Conservation (phyloP, 441 rosid genomes). For the Gossypium gossypioides region DNA sequence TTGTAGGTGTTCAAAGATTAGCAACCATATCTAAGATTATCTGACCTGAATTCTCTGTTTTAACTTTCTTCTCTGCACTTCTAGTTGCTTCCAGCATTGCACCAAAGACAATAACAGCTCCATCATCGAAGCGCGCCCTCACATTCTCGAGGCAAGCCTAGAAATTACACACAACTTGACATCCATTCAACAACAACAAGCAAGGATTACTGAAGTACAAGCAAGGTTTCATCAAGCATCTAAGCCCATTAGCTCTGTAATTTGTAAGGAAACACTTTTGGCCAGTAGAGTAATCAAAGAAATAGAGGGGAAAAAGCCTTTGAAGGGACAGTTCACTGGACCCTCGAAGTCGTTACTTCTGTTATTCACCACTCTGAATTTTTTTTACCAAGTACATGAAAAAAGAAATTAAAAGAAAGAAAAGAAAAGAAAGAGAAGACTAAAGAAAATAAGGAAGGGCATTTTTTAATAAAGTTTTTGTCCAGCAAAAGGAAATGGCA, state of each 20-base stretch:
- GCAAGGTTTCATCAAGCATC: background rate
- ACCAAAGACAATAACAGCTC: conserved; percentile 52
- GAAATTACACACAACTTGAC: background rate
- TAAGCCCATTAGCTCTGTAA: background rate
- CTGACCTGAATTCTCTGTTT: conserved; percentile 54
- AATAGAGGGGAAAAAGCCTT: background rate
- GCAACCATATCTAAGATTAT: conserved; percentile 14
- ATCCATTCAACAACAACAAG: background rate
- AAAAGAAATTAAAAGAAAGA: background rate
- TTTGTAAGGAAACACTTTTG: background rate
- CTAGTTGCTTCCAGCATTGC: conserved; percentile 72
- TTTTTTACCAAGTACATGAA: background rate
- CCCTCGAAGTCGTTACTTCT: background rate
- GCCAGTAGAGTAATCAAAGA: background rate
- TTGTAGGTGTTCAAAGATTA: background rate
- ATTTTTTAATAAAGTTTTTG: background rate
- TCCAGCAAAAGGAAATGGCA: background rate
- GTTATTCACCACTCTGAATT: background rate
- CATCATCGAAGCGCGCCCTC: conserved; percentile 54
- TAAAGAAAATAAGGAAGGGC: background rate
- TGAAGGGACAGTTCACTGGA: background rate
- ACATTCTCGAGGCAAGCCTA: conserved; percentile 70
- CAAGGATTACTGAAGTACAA: background rate
- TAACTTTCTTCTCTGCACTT: conserved; percentile 58
- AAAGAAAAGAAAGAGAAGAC: background rate